phyloP scores from a whole-genome alignment of 2,329 filamentous ascomycete species.

The Botrytis byssoidea region DNA sequence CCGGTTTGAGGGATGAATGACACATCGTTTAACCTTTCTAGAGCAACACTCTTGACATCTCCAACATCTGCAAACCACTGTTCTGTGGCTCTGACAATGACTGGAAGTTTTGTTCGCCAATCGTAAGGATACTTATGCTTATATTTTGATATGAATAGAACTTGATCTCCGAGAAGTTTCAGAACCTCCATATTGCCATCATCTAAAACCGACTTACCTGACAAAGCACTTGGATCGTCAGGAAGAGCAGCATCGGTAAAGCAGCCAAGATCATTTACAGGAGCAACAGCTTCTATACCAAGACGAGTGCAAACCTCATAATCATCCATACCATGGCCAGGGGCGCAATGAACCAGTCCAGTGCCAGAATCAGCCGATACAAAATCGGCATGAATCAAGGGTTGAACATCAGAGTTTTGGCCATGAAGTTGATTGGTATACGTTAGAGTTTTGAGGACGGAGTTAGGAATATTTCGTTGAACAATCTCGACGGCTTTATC shows the following conservation, averaged over 20 bases:
- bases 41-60: conserved; percentile 71
- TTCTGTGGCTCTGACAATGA: conserved; percentile 87
- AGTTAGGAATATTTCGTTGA: conserved; percentile 58
- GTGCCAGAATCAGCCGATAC: conserved; percentile 89
- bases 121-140: conserved; percentile 96
- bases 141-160: conserved; percentile 70
- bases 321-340: conserved; percentile 95
- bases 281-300: conserved; percentile 73
- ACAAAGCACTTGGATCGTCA: conserved; percentile 62
- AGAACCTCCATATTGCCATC: conserved; percentile 70
- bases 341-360: conserved; percentile 90
- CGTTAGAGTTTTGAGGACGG: conserved; percentile 60
- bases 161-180: conserved; percentile 60
- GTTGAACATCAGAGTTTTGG: conserved; percentile 55
- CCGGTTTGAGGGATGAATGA: conserved; percentile 76
- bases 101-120: conserved; percentile 91
- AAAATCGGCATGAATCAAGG: conserved; percentile 80
- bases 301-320: conserved; percentile 75
- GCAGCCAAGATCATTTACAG: conserved; percentile 75
- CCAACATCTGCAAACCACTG: conserved; percentile 98
- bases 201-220: conserved; percentile 68
- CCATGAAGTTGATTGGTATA: conserved; percentile 73
- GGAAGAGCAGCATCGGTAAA: conserved; percentile 82
- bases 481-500: conserved; percentile 45
- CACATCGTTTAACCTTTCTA: conserved; percentile 68